Percentiles rank a stretch among this genome's conserved stretches.
Conservation (phyloP, 768 basidiomycete genomes). For the Pluteus cervinus region DNA sequence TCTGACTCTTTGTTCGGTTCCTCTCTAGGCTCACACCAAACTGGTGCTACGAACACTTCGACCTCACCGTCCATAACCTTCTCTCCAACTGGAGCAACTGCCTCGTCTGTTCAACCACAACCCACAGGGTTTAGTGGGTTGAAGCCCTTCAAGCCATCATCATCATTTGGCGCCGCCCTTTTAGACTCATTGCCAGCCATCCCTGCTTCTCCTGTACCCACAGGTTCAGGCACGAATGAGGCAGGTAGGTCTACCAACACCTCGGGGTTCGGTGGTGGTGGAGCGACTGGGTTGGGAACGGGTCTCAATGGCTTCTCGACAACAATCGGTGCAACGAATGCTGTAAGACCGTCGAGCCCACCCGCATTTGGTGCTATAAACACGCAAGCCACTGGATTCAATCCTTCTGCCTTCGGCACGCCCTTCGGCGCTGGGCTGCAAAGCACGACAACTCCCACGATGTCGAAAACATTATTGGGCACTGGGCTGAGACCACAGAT, state of each 20-base stretch:
- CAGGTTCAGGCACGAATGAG: conserved; percentile 34
- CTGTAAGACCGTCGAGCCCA: conserved; percentile 10
- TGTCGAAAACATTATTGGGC: too few relatives aligned
- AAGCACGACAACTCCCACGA: conserved; percentile 22
- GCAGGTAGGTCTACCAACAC: conserved; percentile 14
- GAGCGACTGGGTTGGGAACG: conserved; percentile 10
- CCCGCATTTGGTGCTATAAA: conserved; percentile 20
- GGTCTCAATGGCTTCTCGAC: conserved; percentile 5
- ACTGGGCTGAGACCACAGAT: conserved; percentile 54
- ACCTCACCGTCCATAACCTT: conserved; percentile 17
- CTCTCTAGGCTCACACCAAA: conserved; percentile 42
- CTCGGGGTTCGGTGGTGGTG: conserved; percentile 7
- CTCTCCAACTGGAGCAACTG: conserved; percentile 18
- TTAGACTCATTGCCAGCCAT: conserved; percentile 72
- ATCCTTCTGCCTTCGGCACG: too few relatives aligned
- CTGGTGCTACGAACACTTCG: conserved; percentile 29
- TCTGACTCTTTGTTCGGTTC: conserved; percentile 43
- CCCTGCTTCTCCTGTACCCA: conserved; percentile 47
- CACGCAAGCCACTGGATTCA: conserved; percentile 39
- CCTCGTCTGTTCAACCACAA: conserved; percentile 36
- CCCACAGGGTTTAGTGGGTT: conserved; percentile 52
- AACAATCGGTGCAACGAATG: conserved; percentile 21
- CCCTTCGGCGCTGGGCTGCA: too few relatives aligned
- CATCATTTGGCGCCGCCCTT: conserved; percentile 72
- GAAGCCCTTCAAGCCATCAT: conserved; percentile 80